Percentiles rank a stretch among this genome's conserved stretches.
phyloP scores from a whole-genome alignment of 495 filamentous ascomycete species.

The Neurospora cerealis region DNA sequence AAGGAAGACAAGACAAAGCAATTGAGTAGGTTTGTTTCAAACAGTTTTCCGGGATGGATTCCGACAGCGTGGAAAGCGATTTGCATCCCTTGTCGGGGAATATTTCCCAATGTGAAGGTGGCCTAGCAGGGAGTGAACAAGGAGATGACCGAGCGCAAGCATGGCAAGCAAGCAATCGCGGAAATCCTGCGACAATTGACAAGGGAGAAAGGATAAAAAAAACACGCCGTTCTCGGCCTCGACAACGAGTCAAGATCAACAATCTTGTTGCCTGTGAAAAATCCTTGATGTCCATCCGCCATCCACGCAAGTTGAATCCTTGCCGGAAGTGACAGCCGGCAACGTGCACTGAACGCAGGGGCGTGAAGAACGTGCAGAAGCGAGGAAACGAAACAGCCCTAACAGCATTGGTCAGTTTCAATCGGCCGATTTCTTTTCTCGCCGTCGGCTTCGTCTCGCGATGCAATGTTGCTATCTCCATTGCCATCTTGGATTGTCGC shows the following conservation, averaged over 20 bases:
- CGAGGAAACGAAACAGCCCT: slow-evolving; percentile 8
- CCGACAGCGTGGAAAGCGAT: background rate
- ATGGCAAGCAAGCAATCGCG: background rate
- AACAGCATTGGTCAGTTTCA: background rate
- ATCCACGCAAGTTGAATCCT: background rate
- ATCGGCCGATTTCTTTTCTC: background rate
- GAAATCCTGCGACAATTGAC: background rate
- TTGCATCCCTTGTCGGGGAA: background rate
- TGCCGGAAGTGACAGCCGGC: background rate
- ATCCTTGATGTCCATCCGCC: background rate
- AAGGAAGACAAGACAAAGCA: background rate
- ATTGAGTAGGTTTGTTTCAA: background rate
- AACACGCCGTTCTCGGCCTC: background rate
- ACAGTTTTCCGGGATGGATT: background rate
- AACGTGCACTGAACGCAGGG: background rate
- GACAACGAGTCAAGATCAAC: background rate
- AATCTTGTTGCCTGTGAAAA: background rate
- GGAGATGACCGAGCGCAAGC: background rate
- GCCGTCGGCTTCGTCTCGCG: background rate
- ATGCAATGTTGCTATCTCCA: background rate
- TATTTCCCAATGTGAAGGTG: background rate
- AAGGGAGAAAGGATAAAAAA: background rate
- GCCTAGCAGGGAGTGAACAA: background rate
- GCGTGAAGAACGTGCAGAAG: slow-evolving; percentile 4
- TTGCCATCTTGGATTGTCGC: background rate